Conservation (phyloP, 306 rosid genomes). For the Hylodesmum podocarpum region DNA sequence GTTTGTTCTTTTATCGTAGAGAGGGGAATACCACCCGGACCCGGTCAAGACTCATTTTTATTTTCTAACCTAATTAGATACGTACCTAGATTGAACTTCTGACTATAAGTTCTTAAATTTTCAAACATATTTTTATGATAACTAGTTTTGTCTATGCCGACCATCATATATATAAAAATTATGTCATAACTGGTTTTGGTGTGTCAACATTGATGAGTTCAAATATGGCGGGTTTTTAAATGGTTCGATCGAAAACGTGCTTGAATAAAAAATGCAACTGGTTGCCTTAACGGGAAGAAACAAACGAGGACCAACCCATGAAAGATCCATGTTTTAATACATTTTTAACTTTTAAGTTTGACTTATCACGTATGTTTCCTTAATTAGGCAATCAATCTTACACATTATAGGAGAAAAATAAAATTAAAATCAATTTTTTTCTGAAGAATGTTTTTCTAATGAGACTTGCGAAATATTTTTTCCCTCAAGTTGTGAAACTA, state of each 20-base stretch:
- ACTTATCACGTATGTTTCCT: background rate
- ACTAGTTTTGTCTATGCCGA: background rate
- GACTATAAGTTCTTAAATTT: background rate
- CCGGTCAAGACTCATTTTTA: no score
- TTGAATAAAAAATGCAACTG: constrained; percentile 9
- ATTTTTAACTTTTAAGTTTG: background rate
- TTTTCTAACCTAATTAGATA: background rate
- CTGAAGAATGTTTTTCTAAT: no score
- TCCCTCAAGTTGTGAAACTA: no score
- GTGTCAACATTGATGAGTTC: background rate
- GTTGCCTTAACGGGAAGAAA: background rate
- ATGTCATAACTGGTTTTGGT: background rate
- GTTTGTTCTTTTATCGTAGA: background rate
- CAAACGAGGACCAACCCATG: background rate
- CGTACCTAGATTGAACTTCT: background rate
- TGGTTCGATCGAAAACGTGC: background rate
- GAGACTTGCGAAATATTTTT: no score
- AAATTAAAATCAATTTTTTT: no score
- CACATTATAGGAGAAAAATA: background rate
- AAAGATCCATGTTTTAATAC: background rate
- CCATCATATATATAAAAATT: background rate
- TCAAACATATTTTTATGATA: background rate
- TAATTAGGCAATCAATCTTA: background rate
- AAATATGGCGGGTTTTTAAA: background rate
- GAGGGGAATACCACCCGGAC: background rate